phyloP scores from a whole-genome alignment of 129 eudicot species.

The Centrapalus pauciflorus region DNA sequence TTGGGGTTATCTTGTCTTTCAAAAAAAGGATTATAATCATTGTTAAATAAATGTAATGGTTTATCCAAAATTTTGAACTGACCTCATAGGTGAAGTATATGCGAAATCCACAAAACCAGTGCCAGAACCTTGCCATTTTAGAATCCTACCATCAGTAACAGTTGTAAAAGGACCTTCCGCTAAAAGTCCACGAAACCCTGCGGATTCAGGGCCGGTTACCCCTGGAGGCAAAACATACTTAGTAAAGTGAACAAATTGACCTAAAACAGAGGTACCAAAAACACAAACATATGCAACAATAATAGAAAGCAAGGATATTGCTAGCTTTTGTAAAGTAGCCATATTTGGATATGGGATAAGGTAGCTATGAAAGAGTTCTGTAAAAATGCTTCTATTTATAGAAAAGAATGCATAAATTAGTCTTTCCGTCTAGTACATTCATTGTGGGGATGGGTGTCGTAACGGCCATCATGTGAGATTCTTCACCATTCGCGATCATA shows the following conservation, averaged over 20 bases:
- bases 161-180: constrained; percentile 30
- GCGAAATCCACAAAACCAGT: constrained; percentile 42
- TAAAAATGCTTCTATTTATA: constrained; percentile 11
- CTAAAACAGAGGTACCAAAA: not conserved
- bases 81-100: constrained; percentile 34
- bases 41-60: too few species aligned
- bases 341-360: constrained; percentile 23
- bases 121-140: constrained; percentile 23
- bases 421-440: not conserved
- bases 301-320: constrained; percentile 6
- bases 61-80: too few species aligned
- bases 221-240: constrained; percentile 20
- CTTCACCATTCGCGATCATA: too few species aligned
- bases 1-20: too few species aligned
- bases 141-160: constrained; percentile 28
- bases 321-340: not conserved
- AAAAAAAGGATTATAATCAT: too few species aligned
- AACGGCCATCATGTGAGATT: too few species aligned
- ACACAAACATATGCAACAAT: not conserved
- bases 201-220: constrained; percentile 28
- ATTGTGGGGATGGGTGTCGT: not conserved
- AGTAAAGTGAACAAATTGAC: constrained; percentile 9
- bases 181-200: constrained; percentile 10
- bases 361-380: not conserved
- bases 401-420: not conserved